Base-by-base conservation (phyloP, 1,284 basidiomycete species). In the Inonotus hispidus region DNA sequence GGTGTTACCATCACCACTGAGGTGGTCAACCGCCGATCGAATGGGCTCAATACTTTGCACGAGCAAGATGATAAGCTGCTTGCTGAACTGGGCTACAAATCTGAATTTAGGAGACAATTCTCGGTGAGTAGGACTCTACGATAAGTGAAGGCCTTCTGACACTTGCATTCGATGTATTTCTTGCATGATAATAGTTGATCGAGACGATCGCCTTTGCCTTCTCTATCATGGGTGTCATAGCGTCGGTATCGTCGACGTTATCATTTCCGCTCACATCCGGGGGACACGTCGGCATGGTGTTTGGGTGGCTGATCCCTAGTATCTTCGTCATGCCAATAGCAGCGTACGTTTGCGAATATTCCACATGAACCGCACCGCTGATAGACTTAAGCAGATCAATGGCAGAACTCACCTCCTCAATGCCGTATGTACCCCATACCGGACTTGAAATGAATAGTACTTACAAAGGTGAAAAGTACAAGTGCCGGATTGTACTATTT, bases 201-300 rank as follows among this genome's bases (percentile, higher is more conserved):
- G 85, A 88, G 71, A 86, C 85, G 0, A 74, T 87, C 35, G 82
- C 83, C 0, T 90, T 90, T 67, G 79, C 85, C 0, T 83, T 90
- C 71, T 87, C 84, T 13, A 90, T 89, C 64, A 89, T 90, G 87
- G 87, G 87, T 8, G 82, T 89, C 41, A 75, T 87, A 35, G 82
- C 86, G 2, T 86, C 85, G 1, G 83, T 89, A 2, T 77, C 86
- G 2, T 85, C 88, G 4, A 87, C 84, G 0, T 74, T 85, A 52
- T 81, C 78, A 1, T 89, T 90, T 68, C 81, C 80, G 1, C 77
- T 89, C 13, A 72, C 78, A 6, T 83, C 82, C 63, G 85, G 85
- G 83, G 87, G 88, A 4, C 87, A 90, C 70, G 83, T 88, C 27
- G 87, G 88, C 21, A 84, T 90, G 79, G 80, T 89, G 7, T 90